Evolutionary conservation across 2,329 filamentous ascomycete species (phyloP).

Genomic region (Metarhizium robertsii): DNA sequence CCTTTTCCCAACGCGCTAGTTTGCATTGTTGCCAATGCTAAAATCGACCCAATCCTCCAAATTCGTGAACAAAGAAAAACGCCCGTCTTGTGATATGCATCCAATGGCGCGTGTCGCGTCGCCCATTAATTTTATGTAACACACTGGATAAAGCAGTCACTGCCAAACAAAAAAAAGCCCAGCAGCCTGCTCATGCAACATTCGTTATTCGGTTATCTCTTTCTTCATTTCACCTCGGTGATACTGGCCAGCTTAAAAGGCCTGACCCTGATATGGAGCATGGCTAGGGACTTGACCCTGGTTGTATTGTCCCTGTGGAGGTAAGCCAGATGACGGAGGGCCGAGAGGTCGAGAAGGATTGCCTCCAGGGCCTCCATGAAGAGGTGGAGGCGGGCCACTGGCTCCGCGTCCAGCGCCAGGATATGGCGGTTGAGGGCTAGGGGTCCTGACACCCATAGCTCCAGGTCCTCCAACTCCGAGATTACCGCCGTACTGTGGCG

Average conservation of each 20-base stretch:
- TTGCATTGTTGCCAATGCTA: neutral
- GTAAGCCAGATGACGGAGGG: conserved; percentile 16
- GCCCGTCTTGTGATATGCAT: conserved; percentile 2
- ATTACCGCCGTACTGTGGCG: conserved; percentile 48
- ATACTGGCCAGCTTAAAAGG: conserved; percentile 16
- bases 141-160: neutral
- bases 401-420: conserved; percentile 14
- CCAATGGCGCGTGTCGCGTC: neutral
- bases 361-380: conserved; percentile 14
- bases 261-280: conserved; percentile 27
- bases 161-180: neutral
- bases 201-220: neutral
- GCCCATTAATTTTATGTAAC: neutral
- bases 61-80: conserved; percentile 1
- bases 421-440: conserved; percentile 20
- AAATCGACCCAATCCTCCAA: neutral
- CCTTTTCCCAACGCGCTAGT: neutral
- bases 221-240: neutral
- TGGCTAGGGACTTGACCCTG: conserved; percentile 12
- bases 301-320: conserved; percentile 22
- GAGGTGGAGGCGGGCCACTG: conserved; percentile 8
- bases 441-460: conserved; percentile 14
- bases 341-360: conserved; percentile 26
- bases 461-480: conserved; percentile 39
- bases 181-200: neutral